Evolutionary conservation across 495 filamentous ascomycete species (phyloP).

Genomic region (Xylaria acuta): DNA sequence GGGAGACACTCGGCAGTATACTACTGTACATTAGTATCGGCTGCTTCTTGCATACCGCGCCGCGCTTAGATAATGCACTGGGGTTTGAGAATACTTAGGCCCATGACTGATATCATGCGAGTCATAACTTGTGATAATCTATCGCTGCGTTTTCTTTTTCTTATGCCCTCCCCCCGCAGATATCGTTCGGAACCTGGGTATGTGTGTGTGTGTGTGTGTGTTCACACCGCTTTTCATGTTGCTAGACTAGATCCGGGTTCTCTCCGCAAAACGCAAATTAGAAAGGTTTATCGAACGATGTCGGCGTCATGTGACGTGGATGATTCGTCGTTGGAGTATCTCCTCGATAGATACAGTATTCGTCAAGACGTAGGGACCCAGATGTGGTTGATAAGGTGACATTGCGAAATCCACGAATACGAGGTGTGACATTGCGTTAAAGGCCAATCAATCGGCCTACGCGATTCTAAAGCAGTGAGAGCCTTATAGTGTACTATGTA

Average conservation of each 20-base stretch:
- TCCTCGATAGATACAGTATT: background rate
- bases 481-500: too few species aligned
- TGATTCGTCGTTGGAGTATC: background rate
- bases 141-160: background rate
- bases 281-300: background rate
- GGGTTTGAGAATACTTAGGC: background rate
- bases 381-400: background rate
- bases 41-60: background rate
- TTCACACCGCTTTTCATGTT: background rate
- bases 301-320: background rate
- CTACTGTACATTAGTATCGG: background rate
- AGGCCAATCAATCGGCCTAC: slow-evolving; percentile 9
- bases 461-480: background rate
- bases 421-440: background rate
- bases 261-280: background rate
- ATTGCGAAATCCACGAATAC: slow-evolving; percentile 2
- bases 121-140: background rate
- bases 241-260: background rate
- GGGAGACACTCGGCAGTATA: background rate
- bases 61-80: background rate
- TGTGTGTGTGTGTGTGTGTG: too few species aligned
- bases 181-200: background rate
- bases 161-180: background rate
- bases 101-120: background rate
- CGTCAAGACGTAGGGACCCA: background rate